phyloP scores from a whole-genome alignment of 148 eudicot genomes.

The Rhododendron ovatum region DNA sequence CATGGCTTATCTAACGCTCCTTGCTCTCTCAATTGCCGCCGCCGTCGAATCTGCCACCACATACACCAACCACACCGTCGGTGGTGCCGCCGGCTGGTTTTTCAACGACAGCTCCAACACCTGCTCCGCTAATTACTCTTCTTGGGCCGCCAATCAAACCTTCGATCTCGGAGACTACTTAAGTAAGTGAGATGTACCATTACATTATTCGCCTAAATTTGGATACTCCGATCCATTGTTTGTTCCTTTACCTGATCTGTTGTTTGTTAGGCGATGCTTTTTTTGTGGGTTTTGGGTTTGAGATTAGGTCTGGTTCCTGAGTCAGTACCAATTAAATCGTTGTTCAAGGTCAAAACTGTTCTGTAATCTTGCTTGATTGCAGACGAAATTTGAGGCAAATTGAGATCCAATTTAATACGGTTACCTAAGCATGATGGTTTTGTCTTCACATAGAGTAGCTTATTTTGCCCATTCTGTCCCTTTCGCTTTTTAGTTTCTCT shows the following conservation, averaged over 20 bases:
- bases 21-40: slow-evolving; percentile 17
- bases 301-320: background rate
- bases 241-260: background rate
- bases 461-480: background rate
- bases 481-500: background rate
- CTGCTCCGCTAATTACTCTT: slow-evolving; percentile 45
- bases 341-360: background rate
- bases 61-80: slow-evolving; percentile 77
- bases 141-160: slow-evolving; percentile 60
- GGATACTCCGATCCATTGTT: background rate
- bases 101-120: slow-evolving; percentile 37
- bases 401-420: background rate
- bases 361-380: background rate
- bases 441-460: background rate
- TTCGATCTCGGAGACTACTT: slow-evolving; percentile 32
- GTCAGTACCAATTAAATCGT: background rate
- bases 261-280: background rate
- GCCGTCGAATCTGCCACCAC: slow-evolving; percentile 20
- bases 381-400: background rate
- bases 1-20: slow-evolving; percentile 16
- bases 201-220: background rate
- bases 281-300: background rate
- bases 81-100: slow-evolving; percentile 62
- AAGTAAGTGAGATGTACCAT: slow-evolving; percentile 32
- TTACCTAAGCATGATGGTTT: background rate